Conservation (phyloP, 2,329 filamentous ascomycete species). For the Clonostachys chloroleuca region DNA sequence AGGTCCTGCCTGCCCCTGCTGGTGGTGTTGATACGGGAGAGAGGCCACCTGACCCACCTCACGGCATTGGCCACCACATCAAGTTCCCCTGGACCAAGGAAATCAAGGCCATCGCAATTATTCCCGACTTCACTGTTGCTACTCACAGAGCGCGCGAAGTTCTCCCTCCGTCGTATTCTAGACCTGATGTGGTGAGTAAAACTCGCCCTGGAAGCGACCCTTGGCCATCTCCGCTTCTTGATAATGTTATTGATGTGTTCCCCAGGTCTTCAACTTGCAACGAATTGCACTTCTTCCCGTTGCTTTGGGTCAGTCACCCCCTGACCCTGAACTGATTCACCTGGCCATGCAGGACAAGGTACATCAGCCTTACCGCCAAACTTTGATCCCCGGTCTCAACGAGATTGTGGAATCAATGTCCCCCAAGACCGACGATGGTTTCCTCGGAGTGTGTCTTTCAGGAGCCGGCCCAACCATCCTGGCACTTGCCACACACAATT, state of each 20-base stretch:
- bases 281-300: slow-evolving; percentile 87
- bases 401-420: slow-evolving; percentile 91
- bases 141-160: slow-evolving; percentile 87
- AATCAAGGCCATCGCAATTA: slow-evolving; percentile 96
- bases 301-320: slow-evolving; percentile 83
- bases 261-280: slow-evolving; percentile 83
- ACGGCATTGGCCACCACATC: slow-evolving; percentile 92
- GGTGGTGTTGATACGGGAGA: slow-evolving; percentile 88
- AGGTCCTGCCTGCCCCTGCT: slow-evolving; percentile 85
- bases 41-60: slow-evolving; percentile 80
- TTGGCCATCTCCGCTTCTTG: background rate
- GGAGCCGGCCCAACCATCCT: slow-evolving; percentile 94
- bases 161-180: slow-evolving; percentile 73
- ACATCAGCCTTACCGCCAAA: slow-evolving; percentile 92
- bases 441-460: slow-evolving; percentile 91
- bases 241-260: background rate
- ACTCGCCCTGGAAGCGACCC: background rate
- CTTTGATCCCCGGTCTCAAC: slow-evolving; percentile 83
- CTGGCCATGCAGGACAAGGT: slow-evolving; percentile 98
- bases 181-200: slow-evolving; percentile 71
- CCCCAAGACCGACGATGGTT: slow-evolving; percentile 77
- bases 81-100: slow-evolving; percentile 91
- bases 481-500: slow-evolving; percentile 85
- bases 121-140: slow-evolving; percentile 93
- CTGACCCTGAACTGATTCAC: slow-evolving; percentile 90